Evolutionary conservation across 2,329 filamentous ascomycete species (phyloP), one percentile per base, ranked within the genome.

Genomic region (Claviceps sp.): DNA sequence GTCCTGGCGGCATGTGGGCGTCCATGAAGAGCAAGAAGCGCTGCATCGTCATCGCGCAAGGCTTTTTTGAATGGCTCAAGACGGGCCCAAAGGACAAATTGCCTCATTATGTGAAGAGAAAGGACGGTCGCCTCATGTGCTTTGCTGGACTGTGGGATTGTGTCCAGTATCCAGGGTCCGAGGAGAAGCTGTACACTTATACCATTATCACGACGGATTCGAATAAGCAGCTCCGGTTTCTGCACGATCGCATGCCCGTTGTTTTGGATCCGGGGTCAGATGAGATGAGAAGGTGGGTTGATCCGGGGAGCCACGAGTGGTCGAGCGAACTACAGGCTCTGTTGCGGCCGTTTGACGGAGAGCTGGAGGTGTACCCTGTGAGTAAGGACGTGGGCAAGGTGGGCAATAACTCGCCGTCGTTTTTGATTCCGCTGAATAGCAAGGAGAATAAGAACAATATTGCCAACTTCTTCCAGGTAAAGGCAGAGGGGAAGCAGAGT

Each of bases 11-110:
- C 11, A 87, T 97, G 82, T 97, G 93, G 93, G 85, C 80, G 43
- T 81, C 79, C 1, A 94, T 97, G 86, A 96, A 96, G 70, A 81
- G 83, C 55, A 80, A 78, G 59, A 95, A 96, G 69, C 77, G 93
- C 34, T 97, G 93, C 65, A 74, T 97, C 22, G 81, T 97, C 10
- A 64, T 95, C 5, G 89, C 87, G 10, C 85, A 96, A 67, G 93
- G 93, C 1, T 98, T 97, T 68, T 98, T 89, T 62, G 93, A 98
- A 68, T 97, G 93, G 93, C 72, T 94, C 54, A 91, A 91, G 67
- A 87, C 84, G 60, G 84, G 61, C 51, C 74, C 61, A 6, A 90
- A 86, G 59, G 85, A 93, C 51, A 94, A 88, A 68, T 71, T 91
- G 1, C 91, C 93, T 11, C 82, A 97, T 66, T 96, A 82, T 61